Conservation (phyloP, 139 green algal species). For the Volvox africanus region DNA sequence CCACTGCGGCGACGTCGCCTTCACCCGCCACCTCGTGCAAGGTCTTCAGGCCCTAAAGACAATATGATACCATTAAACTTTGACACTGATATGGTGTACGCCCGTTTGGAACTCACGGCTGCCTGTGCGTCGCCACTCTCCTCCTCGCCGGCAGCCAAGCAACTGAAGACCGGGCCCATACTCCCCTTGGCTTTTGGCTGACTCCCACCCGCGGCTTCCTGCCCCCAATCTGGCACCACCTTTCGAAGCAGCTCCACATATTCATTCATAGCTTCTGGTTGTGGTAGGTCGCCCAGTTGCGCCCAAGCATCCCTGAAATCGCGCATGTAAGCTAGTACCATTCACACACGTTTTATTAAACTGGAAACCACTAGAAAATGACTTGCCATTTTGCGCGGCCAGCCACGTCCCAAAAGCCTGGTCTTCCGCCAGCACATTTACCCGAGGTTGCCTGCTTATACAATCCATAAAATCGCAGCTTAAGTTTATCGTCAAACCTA, state of each 20-base stretch:
- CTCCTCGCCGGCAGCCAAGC: constrained; percentile 26
- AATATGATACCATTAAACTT: background rate
- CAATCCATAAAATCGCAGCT: constrained; percentile 40
- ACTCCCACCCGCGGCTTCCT: too few relatives aligned
- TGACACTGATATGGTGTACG: background rate
- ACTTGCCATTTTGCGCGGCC: constrained; percentile 42
- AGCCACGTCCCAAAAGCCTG: constrained; percentile 38
- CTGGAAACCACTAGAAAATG: background rate
- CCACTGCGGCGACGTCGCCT: constrained; percentile 37
- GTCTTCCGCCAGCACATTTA: constrained; percentile 9
- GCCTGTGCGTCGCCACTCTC: background rate
- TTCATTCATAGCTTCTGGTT: background rate
- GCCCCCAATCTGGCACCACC: constrained; percentile 10
- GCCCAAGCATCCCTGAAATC: constrained; percentile 46
- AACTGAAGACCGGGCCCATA: constrained; percentile 53
- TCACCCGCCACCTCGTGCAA: constrained; percentile 53
- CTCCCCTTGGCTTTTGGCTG: background rate
- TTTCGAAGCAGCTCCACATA: constrained; percentile 17
- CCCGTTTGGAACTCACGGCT: background rate
- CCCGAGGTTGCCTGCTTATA: constrained; percentile 43
- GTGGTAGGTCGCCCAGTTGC: constrained; percentile 16
- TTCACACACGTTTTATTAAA: background rate
- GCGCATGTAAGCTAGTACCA: too few relatives aligned
- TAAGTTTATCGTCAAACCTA: constrained; percentile 32
- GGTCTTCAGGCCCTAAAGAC: constrained; percentile 10